Conservation (phyloP, 2,329 filamentous ascomycete species). For the Graphilbum ipis-grandicollis region DNA sequence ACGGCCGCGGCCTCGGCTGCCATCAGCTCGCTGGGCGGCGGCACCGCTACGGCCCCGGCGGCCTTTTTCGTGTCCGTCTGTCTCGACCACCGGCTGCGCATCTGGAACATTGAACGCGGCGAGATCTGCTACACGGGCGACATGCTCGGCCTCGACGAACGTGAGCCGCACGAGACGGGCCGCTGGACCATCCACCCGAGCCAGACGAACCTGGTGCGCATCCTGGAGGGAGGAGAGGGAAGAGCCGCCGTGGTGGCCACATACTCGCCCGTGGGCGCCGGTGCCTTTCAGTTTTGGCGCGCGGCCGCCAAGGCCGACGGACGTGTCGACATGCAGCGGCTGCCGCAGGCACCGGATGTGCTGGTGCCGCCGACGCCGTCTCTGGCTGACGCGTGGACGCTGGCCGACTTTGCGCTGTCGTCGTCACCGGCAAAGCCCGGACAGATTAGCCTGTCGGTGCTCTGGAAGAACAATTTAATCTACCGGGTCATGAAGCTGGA, state of each 20-base stretch:
- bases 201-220: slow-evolving; percentile 57
- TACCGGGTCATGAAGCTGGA: slow-evolving; percentile 59
- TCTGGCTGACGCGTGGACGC: slow-evolving; percentile 60
- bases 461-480: slow-evolving; percentile 74
- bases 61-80: slow-evolving; percentile 68
- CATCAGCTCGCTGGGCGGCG: slow-evolving; percentile 31
- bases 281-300: slow-evolving; percentile 90
- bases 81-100: slow-evolving; percentile 72
- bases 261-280: slow-evolving; percentile 72
- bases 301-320: slow-evolving; percentile 49
- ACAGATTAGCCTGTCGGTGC: slow-evolving; percentile 42
- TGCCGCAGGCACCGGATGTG: slow-evolving; percentile 37
- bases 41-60: slow-evolving; percentile 29
- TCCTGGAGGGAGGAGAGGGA: slow-evolving; percentile 43
- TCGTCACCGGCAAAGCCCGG: slow-evolving; percentile 29
- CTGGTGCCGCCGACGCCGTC: slow-evolving; percentile 54
- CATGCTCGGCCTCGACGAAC: slow-evolving; percentile 45
- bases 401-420: slow-evolving; percentile 57
- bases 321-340: slow-evolving; percentile 38
- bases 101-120: slow-evolving; percentile 78
- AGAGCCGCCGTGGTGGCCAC: slow-evolving; percentile 49
- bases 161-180: slow-evolving; percentile 49
- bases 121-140: slow-evolving; percentile 63
- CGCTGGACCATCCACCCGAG: slow-evolving; percentile 66
- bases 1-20: slow-evolving; percentile 49